These are phyloP conservation scores for Nicotiana attenuata DNA, from an alignment of 257 asterid species.

Conservation along the genomic window DNA sequence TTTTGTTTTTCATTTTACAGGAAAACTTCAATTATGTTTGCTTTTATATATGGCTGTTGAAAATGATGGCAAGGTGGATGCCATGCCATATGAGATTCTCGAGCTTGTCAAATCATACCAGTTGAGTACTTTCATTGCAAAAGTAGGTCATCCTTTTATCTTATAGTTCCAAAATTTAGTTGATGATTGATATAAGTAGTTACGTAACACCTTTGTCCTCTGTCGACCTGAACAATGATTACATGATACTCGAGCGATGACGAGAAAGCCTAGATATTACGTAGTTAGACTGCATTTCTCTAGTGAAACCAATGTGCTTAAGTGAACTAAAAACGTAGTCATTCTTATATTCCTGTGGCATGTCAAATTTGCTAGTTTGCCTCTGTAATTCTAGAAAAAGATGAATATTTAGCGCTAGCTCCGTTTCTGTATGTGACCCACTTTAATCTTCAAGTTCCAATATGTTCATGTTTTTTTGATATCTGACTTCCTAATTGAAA, in stretches of 20 bases:
- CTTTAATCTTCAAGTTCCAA: no score
- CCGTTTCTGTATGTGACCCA: no score
- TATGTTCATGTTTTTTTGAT: no score
- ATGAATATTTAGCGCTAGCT: no score
- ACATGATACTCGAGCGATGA: not conserved
- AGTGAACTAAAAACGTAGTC: not conserved
- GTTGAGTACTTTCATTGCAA: slow-evolving; percentile 79
- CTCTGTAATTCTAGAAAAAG: not conserved
- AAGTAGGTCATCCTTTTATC: slow-evolving; percentile 62
- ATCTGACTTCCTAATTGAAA: no score
- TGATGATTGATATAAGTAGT: not conserved
- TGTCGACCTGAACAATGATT: not conserved
- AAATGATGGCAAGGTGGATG: slow-evolving; percentile 27
- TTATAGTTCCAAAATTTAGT: not conserved
- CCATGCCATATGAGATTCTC: slow-evolving; percentile 45
- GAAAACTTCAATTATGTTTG: slow-evolving; percentile 51
- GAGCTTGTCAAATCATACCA: slow-evolving; percentile 70
- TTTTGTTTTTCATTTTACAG: slow-evolving; percentile 34
- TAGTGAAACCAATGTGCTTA: not conserved
- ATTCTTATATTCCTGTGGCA: not conserved
- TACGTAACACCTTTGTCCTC: not conserved
- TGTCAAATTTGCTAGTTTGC: not conserved
- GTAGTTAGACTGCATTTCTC: not conserved
- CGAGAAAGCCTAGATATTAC: not conserved
- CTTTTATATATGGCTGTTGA: slow-evolving; percentile 53